Evolutionary conservation across 2,329 filamentous ascomycete species (phyloP), one percentile per base, ranked within the genome.

Genomic region (Neonectria coccinea): DNA sequence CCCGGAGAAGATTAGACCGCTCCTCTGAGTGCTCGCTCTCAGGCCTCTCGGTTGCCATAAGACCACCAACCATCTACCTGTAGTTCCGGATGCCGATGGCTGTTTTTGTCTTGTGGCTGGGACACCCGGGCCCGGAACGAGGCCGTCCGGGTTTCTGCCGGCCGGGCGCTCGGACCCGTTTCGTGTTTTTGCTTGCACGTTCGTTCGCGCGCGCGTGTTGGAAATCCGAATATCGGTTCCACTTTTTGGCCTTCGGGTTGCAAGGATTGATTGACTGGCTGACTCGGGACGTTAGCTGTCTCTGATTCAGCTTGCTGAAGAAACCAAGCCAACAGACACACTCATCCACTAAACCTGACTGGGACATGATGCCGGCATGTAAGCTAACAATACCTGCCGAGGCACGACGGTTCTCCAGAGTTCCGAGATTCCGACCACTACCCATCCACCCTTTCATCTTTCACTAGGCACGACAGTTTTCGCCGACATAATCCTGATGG

Each of bases 131-230:
- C 48, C n/a, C 48, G 48, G 29, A 31, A 51, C 27, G 22, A 51
- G n/a, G 29, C 48, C 9, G 48, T 51, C 48, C 48, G 48, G 20
- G n/a, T 44, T 44, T 16, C 39, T 41, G 33, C 52, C 22, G 52
- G 51, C 33, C 51, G 12, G 20, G 4, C 36, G 39, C 53, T 27
- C 41, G 18, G 25, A 47, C 39, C 12, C 29, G 25, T 25, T 52
- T 52, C 18, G 8, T 12, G 29, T 29, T 10, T 29, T 16, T 5
- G 29, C 42, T 62, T 11, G 50, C 44, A 29, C 44, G 20, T 33
- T 33, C 47, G 41, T 10, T 51, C 55, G 60, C 60, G 60, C 60
- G 60, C 60, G 60, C 55, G 60, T 63, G 50, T 63, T 63, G 55
- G 50, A 63, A 63, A 63, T 59, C 48, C 33, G 36, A 39, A n/a